phyloP scores from a whole-genome alignment of 495 filamentous ascomycete genomes.

The Talaromyces proteolyticus region DNA sequence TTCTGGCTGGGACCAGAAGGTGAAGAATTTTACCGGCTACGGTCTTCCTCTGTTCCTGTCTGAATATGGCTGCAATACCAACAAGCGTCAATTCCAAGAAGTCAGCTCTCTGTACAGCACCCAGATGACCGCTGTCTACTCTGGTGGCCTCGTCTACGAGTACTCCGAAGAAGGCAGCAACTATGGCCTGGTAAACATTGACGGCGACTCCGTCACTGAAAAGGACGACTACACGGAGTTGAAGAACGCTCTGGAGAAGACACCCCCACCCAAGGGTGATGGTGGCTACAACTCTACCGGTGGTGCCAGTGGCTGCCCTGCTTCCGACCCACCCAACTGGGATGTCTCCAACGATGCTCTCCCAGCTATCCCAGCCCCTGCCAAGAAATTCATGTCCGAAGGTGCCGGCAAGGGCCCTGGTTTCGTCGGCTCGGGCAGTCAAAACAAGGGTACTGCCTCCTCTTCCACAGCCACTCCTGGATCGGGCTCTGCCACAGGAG shows the following conservation, averaged over 20 bases:
- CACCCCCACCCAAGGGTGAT: constrained; percentile 61
- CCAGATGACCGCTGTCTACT: constrained; percentile 89
- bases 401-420: constrained; percentile 72
- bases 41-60: constrained; percentile 92
- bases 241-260: constrained; percentile 55
- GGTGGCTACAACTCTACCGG: constrained; percentile 72
- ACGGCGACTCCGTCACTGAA: constrained; percentile 47
- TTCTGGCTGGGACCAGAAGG: constrained; percentile 89
- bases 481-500: constrained; percentile 44
- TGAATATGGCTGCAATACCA: constrained; percentile 86
- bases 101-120: constrained; percentile 71
- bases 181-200: constrained; percentile 74
- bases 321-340: constrained; percentile 59
- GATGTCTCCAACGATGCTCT: constrained; percentile 61
- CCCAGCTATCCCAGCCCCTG: constrained; percentile 67
- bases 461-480: constrained; percentile 58
- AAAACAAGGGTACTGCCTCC: constrained; percentile 58
- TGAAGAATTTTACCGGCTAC: constrained; percentile 84
- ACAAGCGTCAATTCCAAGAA: constrained; percentile 76
- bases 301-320: constrained; percentile 62
- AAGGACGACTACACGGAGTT: constrained; percentile 63
- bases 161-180: constrained; percentile 73
- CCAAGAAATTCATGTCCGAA: constrained; percentile 60
- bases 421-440: constrained; percentile 65
- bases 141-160: constrained; percentile 93